Evolutionary conservation across 345 rosid species (phyloP), one percentile per base, ranked within the genome.

Genomic region (Ricinus communis): DNA sequence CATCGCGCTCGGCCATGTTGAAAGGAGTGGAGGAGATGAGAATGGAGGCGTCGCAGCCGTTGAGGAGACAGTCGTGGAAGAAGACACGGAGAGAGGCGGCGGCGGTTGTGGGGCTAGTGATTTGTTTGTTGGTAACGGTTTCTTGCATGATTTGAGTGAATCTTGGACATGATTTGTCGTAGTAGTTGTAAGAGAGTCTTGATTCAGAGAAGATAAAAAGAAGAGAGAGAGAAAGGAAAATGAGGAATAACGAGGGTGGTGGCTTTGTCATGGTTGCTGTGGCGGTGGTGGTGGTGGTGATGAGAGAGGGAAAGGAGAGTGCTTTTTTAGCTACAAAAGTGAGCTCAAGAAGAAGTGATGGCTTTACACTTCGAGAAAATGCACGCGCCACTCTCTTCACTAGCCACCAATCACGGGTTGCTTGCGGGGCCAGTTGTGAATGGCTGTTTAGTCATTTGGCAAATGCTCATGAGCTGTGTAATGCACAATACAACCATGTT

Each of bases 331-430:
- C 24, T 24, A 43, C 49, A 38, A 41, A 43, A 16, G 0, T 13
- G 0, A 25, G 43, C n/a, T n/a, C n/a, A 38, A 9, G 9, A 38
- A 38, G 4, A 38, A 38, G 43, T 38, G 5, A 4, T 4, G 5
- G 43, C 43, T 4, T 9, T 38, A 38, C 43, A 4, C 43, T 38
- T 38, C 43, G 6, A 33, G 38, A 33, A 33, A 33, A 6, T 33
- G 10, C 71, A 68, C 72, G 53, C 72, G 33, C 69, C 69, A 72
- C 46, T 15, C 43, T 19, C 18, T 13, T 47, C 14, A 21, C 0
- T 21, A 59, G 46, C 70, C 87, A 66, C 82, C 81, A 75, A 80
- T 82, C 82, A 82, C 87, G 87, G 83, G 21, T 25, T 25, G 54
- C 40, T 14, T 16, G 75, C 59, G 57, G 38, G 38, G 38, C 38